These are phyloP conservation scores for Penicillium cinerascens DNA, from an alignment of 495 filamentous ascomycete species.

Conservation along the genomic window DNA sequence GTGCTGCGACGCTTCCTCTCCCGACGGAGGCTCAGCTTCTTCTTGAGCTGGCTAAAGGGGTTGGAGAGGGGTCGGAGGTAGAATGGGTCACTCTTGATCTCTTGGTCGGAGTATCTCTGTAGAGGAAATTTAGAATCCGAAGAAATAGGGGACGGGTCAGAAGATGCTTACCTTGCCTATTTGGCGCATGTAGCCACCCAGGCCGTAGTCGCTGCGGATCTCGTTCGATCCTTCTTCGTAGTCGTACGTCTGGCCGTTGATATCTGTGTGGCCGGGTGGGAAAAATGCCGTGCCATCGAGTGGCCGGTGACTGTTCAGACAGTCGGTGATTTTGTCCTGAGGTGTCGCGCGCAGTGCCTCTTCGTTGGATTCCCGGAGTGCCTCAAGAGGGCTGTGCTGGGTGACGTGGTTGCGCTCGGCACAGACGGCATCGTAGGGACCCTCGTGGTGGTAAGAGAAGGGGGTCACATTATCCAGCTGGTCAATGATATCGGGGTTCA, in stretches of 20 bases:
- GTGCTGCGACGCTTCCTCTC: conserved; percentile 31
- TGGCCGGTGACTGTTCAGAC: conserved; percentile 70
- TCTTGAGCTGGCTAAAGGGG: conserved; percentile 31
- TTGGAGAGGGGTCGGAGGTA: conserved; percentile 36
- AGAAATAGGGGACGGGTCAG: not conserved
- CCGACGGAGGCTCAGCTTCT: conserved; percentile 33
- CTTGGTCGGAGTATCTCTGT: conserved; percentile 47
- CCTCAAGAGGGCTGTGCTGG: conserved; percentile 68
- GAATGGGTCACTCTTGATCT: conserved; percentile 47
- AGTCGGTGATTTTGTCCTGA: conserved; percentile 70
- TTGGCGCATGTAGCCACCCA: conserved; percentile 32
- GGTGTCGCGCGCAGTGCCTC: conserved; percentile 84
- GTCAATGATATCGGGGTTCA: conserved; percentile 78
- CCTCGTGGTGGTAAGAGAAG: conserved; percentile 79
- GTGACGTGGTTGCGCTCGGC: conserved; percentile 64
- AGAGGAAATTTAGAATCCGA: not conserved
- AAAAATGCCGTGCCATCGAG: conserved; percentile 77
- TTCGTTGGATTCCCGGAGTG: conserved; percentile 66
- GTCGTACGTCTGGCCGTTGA: conserved; percentile 62
- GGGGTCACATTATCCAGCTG: conserved; percentile 62
- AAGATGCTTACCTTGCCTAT: conserved; percentile 30
- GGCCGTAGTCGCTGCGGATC: conserved; percentile 59
- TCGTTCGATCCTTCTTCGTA: conserved; percentile 87
- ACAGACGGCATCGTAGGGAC: conserved; percentile 84
- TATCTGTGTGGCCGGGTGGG: conserved; percentile 66